phyloP scores from a whole-genome alignment of 495 filamentous ascomycete species.

The Arthonia radiata region DNA sequence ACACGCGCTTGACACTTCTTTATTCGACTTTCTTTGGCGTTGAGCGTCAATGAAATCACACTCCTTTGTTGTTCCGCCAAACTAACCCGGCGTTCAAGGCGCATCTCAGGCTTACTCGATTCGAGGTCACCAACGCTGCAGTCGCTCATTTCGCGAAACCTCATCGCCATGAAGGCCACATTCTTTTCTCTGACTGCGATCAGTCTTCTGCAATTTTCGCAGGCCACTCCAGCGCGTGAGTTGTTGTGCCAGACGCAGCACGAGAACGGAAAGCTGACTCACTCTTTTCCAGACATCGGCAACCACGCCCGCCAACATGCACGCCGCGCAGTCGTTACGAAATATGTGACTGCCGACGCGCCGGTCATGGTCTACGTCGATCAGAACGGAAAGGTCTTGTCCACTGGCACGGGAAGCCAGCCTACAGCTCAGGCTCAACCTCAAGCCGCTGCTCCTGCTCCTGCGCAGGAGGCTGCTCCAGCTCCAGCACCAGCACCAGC shows the following conservation, averaged over 20 bases:
- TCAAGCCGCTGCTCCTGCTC: constrained; percentile 3
- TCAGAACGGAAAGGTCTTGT: constrained; percentile 28
- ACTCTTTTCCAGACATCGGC: background rate
- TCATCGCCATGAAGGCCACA: constrained; percentile 13
- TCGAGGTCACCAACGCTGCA: constrained; percentile 2
- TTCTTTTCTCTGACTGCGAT: constrained; percentile 10
- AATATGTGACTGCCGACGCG: constrained; percentile 10
- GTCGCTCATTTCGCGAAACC: constrained; percentile 13
- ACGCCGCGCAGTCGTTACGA: constrained; percentile 11
- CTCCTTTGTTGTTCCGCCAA: no score
- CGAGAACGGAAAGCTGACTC: constrained; percentile 4
- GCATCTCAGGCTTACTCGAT: background rate
- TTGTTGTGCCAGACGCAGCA: no score
- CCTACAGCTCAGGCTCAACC: constrained; percentile 1
- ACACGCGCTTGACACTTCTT: no score
- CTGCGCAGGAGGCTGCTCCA: constrained; percentile 3
- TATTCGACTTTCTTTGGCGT: no score
- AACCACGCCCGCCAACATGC: constrained; percentile 6
- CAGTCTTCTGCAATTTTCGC: background rate
- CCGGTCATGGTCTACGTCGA: constrained; percentile 39
- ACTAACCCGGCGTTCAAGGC: no score
- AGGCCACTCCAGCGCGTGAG: constrained; percentile 1
- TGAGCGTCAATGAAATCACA: no score
- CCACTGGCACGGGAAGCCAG: constrained; percentile 10
- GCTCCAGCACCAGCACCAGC: constrained; percentile 1